Conservation (phyloP, 768 basidiomycete species). For the Lactarius deliciosus region DNA sequence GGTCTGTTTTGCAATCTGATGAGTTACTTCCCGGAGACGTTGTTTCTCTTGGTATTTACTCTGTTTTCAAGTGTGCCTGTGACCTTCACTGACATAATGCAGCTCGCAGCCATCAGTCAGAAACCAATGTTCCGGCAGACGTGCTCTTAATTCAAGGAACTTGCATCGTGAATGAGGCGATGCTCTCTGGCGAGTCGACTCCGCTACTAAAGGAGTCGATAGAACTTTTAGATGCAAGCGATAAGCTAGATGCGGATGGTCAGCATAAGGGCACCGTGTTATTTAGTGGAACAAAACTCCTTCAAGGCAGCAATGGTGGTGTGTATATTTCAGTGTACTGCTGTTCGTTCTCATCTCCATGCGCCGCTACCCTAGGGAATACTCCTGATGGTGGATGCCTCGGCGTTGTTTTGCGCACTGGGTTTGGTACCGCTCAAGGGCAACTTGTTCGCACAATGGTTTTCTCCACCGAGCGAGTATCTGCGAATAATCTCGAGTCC, state of each 20-base stretch:
- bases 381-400: conserved; percentile 93
- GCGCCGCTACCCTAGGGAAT: conserved; percentile 40
- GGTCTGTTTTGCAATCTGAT: conserved; percentile 81
- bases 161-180: conserved; percentile 97
- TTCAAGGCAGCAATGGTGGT: conserved; percentile 71
- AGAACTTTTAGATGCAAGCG: conserved; percentile 71
- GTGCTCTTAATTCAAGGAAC: conserved; percentile 90
- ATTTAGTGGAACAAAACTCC: conserved; percentile 96
- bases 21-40: conserved; percentile 90
- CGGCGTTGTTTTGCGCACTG: conserved; percentile 89
- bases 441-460: conserved; percentile 99
- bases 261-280: conserved; percentile 84
- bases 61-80: neutral
- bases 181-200: conserved; percentile 98
- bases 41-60: conserved; percentile 69
- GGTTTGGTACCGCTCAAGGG: conserved; percentile 97
- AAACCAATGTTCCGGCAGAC: conserved; percentile 91
- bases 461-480: conserved; percentile 94
- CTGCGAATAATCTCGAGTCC: conserved; percentile 92
- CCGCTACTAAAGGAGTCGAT: conserved; percentile 96
- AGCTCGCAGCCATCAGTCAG: conserved; percentile 64
- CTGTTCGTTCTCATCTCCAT: conserved; percentile 17
- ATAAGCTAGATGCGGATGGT: conserved; percentile 82
- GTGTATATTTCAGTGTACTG: conserved; percentile 31
- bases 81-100: conserved; percentile 16